A percentile compares a stretch with the other conserved stretches of the same genome.
These are phyloP conservation scores for Botrytis squamosa DNA, from an alignment of 2,329 filamentous ascomycete species.

Conservation along the genomic window DNA sequence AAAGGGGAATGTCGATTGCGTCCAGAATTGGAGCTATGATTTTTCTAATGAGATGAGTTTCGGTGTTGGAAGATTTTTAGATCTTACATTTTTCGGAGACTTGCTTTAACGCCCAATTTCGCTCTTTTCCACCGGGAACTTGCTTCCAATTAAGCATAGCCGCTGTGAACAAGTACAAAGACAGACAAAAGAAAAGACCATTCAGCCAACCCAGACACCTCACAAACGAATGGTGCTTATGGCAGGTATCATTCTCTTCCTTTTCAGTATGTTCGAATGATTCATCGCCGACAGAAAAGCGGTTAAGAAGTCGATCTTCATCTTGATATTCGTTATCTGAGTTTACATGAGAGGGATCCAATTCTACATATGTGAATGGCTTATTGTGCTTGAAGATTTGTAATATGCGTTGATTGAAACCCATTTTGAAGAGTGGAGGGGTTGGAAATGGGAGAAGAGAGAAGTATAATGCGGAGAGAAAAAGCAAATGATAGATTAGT, in stretches of 20 bases:
- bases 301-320: not conserved
- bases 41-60: not conserved
- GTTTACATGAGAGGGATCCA: not conserved
- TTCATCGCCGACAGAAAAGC: not conserved
- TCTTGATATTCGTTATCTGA: not conserved
- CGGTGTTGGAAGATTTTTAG: not conserved
- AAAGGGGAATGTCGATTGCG: not conserved
- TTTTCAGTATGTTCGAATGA: not conserved
- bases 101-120: not conserved
- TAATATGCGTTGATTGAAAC: not conserved
- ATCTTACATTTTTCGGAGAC: not conserved
- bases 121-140: not conserved
- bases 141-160: not conserved
- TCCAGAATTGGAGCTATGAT: not conserved
- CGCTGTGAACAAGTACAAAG: not conserved
- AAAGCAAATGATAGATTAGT: not conserved
- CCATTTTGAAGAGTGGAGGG: not conserved
- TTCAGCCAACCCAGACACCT: not conserved
- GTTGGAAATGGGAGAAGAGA: not conserved
- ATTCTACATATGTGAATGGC: not conserved
- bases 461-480: not conserved
- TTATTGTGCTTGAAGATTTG: not conserved
- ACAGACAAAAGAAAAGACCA: conserved; percentile 1
- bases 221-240: not conserved
- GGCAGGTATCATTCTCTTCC: not conserved